These are phyloP conservation scores for Calocybe gangraenosa DNA, from an alignment of 768 basidiomycete species.

Conservation along the genomic window DNA sequence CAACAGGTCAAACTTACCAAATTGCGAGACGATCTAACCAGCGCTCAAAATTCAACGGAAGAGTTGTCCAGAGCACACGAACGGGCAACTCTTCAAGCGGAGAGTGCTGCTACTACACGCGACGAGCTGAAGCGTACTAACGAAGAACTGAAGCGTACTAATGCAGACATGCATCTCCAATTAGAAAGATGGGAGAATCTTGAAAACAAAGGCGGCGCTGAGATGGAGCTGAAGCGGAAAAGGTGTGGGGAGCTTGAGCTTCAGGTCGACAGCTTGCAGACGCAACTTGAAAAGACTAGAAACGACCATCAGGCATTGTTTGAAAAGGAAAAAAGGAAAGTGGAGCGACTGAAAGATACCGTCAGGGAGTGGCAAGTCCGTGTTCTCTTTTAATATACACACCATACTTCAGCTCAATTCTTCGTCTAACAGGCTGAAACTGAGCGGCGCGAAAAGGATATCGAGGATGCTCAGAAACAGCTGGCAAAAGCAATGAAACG, in stretches of 20 bases:
- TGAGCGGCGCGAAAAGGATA: slow-evolving; percentile 31
- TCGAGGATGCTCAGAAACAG: slow-evolving; percentile 28
- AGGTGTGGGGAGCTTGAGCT: slow-evolving; percentile 54
- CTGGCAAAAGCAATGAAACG: slow-evolving; percentile 36
- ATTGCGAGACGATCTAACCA: slow-evolving; percentile 48
- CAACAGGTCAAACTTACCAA: slow-evolving; percentile 31
- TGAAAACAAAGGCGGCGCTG: slow-evolving; percentile 60
- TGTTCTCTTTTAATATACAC: not conserved
- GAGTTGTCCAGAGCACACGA: slow-evolving; percentile 49
- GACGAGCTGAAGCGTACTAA: slow-evolving; percentile 53
- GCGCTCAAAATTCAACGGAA: slow-evolving; percentile 42
- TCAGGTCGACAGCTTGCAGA: slow-evolving; percentile 43
- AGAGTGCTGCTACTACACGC: slow-evolving; percentile 48
- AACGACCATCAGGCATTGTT: slow-evolving; percentile 30
- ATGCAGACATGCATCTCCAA: slow-evolving; percentile 55
- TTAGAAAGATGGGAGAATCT: slow-evolving; percentile 65
- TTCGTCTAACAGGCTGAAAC: slow-evolving; percentile 31
- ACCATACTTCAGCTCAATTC: slow-evolving; percentile 2
- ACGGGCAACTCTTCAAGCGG: slow-evolving; percentile 53
- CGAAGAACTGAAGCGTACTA: slow-evolving; percentile 54
- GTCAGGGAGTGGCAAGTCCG: slow-evolving; percentile 44
- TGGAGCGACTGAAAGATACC: slow-evolving; percentile 37
- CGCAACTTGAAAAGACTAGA: slow-evolving; percentile 28
- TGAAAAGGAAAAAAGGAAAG: slow-evolving; percentile 39
- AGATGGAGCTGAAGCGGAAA: slow-evolving; percentile 52